Evolutionary conservation across 2,329 filamentous ascomycete genomes (phyloP).

Genomic region (Xylaria sp.): DNA sequence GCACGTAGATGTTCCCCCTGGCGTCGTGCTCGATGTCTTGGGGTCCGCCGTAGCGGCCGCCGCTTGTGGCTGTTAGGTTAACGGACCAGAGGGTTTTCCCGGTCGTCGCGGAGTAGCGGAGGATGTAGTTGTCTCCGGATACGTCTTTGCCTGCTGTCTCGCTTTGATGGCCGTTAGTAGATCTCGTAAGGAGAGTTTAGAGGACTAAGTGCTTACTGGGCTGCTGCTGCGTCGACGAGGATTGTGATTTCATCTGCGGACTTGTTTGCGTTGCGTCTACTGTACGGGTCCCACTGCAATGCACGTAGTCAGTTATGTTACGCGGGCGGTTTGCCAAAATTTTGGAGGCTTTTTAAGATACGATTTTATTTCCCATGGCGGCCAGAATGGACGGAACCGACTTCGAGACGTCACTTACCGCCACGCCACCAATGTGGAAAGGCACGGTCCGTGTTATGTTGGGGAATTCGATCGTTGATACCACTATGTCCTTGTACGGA

Average conservation of each 20-base stretch:
- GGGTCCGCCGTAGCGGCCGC: constrained; percentile 51
- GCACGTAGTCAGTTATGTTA: background rate
- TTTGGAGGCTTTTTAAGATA: too few species aligned
- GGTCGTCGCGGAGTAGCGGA: constrained; percentile 50
- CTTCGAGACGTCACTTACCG: constrained; percentile 22
- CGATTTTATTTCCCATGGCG: too few species aligned
- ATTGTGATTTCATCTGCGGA: constrained; percentile 48
- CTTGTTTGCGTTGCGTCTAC: background rate
- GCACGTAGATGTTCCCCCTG: constrained; percentile 51
- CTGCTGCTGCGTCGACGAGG: constrained; percentile 49
- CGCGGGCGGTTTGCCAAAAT: too few species aligned
- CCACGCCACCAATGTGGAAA: constrained; percentile 51
- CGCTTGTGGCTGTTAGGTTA: constrained; percentile 49
- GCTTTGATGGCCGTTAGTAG: constrained; percentile 7
- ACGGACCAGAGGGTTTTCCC: constrained; percentile 46
- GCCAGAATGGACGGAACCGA: too few species aligned
- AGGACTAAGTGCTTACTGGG: constrained; percentile 42
- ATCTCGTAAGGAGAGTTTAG: background rate
- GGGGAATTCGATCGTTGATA: constrained; percentile 45
- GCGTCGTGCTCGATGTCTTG: constrained; percentile 54
- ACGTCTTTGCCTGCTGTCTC: constrained; percentile 51
- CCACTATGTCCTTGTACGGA: constrained; percentile 47
- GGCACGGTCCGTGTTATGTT: constrained; percentile 47
- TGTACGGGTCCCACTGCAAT: constrained; percentile 45
- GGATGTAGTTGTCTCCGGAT: constrained; percentile 51